phyloP scores from a whole-genome alignment of 1,284 basidiomycete species.

The Tilletia caries region DNA sequence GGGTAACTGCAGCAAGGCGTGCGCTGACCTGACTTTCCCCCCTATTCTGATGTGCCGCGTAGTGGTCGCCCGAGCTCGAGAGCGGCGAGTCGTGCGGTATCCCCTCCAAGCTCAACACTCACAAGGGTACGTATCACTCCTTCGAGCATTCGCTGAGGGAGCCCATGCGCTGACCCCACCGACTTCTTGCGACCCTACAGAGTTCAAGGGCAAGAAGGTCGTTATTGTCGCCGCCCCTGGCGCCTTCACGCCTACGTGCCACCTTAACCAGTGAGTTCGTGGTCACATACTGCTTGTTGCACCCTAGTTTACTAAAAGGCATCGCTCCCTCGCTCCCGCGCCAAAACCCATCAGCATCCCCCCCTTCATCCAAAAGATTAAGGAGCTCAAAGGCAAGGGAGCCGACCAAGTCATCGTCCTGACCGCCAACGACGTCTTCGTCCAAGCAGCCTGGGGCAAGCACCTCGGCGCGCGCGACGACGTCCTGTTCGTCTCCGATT shows the following conservation, averaged over 20 bases:
- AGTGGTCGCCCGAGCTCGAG: constrained; percentile 66
- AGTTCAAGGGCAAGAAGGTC: constrained; percentile 79
- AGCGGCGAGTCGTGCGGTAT: constrained; percentile 55
- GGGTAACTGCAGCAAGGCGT: neutral
- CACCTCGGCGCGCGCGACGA: constrained; percentile 58
- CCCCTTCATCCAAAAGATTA: constrained; percentile 65
- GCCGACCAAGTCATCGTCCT: constrained; percentile 63
- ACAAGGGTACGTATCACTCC: constrained; percentile 40
- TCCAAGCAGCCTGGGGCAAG: constrained; percentile 29
- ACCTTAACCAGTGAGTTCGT: constrained; percentile 37
- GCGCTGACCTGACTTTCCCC: neutral
- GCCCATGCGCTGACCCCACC: no score
- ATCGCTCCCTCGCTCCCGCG: neutral
- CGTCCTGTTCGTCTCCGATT: constrained; percentile 68
- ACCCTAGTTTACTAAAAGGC: no score
- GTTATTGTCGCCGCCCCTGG: constrained; percentile 74
- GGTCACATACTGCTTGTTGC: no score
- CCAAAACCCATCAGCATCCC: constrained; percentile 58
- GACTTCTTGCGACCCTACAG: neutral
- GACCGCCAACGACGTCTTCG: constrained; percentile 50
- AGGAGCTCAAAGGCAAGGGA: constrained; percentile 70
- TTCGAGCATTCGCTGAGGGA: no score
- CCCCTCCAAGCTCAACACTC: constrained; percentile 57
- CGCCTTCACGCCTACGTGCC: constrained; percentile 57
- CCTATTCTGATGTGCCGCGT: neutral